phyloP scores from a whole-genome alignment of 1,284 basidiomycete genomes.

The Papiliotrema terrestris region DNA sequence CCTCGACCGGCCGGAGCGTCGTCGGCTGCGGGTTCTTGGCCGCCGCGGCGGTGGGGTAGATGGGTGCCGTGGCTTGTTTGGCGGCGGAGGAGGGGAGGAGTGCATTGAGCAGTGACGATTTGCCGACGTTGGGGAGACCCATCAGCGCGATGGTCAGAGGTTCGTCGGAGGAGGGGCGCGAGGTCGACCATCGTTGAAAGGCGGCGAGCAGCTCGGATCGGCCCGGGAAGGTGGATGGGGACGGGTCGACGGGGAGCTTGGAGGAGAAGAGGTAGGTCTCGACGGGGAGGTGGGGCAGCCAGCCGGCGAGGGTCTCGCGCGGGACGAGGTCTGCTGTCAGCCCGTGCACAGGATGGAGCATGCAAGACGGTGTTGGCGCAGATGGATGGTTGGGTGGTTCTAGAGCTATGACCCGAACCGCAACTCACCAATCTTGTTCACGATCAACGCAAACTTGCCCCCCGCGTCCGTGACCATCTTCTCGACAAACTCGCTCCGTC shows the following conservation, averaged over 20 bases:
- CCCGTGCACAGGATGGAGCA: neutral
- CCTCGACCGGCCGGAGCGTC: slow-evolving; percentile 66
- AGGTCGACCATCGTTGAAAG: slow-evolving; percentile 22
- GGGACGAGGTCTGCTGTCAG: slow-evolving; percentile 68
- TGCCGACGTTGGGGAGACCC: slow-evolving; percentile 68
- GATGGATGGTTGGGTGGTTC: neutral
- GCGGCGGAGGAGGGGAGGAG: slow-evolving; percentile 55
- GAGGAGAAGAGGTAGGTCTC: slow-evolving; percentile 79
- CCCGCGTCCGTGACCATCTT: slow-evolving; percentile 51
- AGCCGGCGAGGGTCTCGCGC: slow-evolving; percentile 70
- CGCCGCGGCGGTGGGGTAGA: slow-evolving; percentile 59
- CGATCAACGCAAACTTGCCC: slow-evolving; percentile 58
- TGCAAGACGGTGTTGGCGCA: neutral
- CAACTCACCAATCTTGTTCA: slow-evolving; percentile 80
- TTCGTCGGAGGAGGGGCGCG: slow-evolving; percentile 26
- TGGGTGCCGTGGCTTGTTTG: slow-evolving; percentile 47
- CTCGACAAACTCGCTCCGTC: slow-evolving; percentile 65
- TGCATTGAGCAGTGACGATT: slow-evolving; percentile 77
- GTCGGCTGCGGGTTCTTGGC: slow-evolving; percentile 59
- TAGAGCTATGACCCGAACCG: too few species aligned
- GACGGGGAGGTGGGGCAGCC: slow-evolving; percentile 68
- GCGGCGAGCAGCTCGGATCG: slow-evolving; percentile 25
- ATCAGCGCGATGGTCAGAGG: slow-evolving; percentile 65
- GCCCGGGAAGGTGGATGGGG: slow-evolving; percentile 26
- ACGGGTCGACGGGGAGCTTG: slow-evolving; percentile 49